Base-by-base conservation (phyloP, 2,329 filamentous ascomycete genomes). In the Arthrinium phaeospermum region DNA sequence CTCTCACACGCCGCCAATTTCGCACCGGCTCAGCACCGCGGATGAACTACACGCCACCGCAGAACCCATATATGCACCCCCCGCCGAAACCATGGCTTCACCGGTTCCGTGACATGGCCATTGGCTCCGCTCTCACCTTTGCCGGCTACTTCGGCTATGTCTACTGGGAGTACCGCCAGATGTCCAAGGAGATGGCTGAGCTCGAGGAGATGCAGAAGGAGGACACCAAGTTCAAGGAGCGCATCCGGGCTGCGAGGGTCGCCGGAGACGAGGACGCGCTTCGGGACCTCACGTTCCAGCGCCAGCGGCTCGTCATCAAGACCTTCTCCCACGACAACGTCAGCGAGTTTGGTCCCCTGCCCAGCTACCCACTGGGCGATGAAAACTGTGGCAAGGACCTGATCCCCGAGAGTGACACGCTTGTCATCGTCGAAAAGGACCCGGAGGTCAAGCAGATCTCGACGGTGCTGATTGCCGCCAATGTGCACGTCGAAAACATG, bases 41-140 rank as follows among this genome's bases (percentile, higher is more conserved):
- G 27, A 44, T 41, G 47, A 51, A 70, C 68, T 70, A 70, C 68
- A 70, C 47, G n/a, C 68, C 68, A 16, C 68, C 68, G 16, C 68
- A 70, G 68, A 51, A 49, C 68, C 68, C 68, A n/a, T 53, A 37
- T 24, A 53, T 27, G 22, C 47, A 70, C 30, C 68, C 46, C 4
- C 68, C 46, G 47, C 68, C 68, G 5, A 53, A 70, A 24, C 68
- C 68, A 44, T 70, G 68, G 68, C 68, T 34, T n/a, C 68, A 70
- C 49, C 68, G 68, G 27, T n/a, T 70, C 22, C 68, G 47, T 24
- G 68, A 70, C 47, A 70, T 70, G 68, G 68, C 47, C 46, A n/a
- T 70, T 10, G 68, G 68, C 1, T 51, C 46, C 10, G 46, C 49
- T 7, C 27, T 70, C 30, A 70, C 68, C 12, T 8, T 70, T 10